phyloP scores from a whole-genome alignment of 768 basidiomycete genomes.

The Ephemerocybe angulata region DNA sequence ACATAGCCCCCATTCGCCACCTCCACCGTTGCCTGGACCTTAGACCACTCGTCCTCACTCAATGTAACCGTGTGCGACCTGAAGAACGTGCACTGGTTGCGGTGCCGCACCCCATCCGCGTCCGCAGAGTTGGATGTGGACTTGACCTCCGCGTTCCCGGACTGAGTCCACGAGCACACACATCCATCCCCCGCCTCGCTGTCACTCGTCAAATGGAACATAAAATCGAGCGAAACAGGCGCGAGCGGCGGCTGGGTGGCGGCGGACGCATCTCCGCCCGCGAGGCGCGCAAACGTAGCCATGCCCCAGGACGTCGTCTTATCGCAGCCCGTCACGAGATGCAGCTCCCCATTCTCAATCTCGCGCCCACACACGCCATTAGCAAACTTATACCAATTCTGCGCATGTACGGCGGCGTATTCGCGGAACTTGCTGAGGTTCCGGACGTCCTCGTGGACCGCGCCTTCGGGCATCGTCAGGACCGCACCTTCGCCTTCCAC shows the following conservation, averaged over 20 bases:
- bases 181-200: background rate
- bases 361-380: slow-evolving; percentile 20
- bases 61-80: slow-evolving; percentile 3
- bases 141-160: slow-evolving; percentile 4
- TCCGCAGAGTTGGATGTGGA: background rate
- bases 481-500: slow-evolving; percentile 26
- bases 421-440: slow-evolving; percentile 22
- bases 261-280: background rate
- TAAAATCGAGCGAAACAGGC: background rate
- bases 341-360: slow-evolving; percentile 25
- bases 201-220: background rate
- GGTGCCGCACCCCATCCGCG: background rate
- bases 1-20: background rate
- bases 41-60: slow-evolving; percentile 8
- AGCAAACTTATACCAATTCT: slow-evolving; percentile 29
- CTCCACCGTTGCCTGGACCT: background rate
- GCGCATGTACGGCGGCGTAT: slow-evolving; percentile 23
- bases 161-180: slow-evolving; percentile 1
- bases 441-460: slow-evolving; percentile 21
- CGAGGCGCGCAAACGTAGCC: slow-evolving; percentile 14
- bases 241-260: background rate
- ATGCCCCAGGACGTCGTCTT: slow-evolving; percentile 27
- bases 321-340: slow-evolving; percentile 29
- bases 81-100: slow-evolving; percentile 10
- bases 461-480: slow-evolving; percentile 32